Percentiles rank a stretch among this genome's conserved stretches.
Conservation (phyloP, 2,329 filamentous ascomycete species). For the Elsinoe batatas region DNA sequence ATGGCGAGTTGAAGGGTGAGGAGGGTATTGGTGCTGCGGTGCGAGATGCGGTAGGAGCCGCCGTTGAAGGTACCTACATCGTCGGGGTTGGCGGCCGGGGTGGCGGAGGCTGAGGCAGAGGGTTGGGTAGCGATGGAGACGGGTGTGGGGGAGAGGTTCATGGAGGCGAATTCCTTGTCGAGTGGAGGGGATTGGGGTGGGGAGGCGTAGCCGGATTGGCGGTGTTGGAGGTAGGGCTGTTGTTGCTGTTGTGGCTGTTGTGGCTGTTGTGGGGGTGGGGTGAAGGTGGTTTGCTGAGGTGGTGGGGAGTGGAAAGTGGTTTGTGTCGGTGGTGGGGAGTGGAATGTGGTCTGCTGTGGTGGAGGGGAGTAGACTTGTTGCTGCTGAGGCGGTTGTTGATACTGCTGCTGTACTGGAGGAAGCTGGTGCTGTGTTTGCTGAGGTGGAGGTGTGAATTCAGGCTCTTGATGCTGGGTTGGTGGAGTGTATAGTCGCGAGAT, state of each 20-base stretch:
- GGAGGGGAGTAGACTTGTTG: constrained; percentile 15
- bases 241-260: constrained; percentile 7
- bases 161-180: constrained; percentile 24
- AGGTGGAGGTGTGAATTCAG: background rate
- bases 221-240: background rate
- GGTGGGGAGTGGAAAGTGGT: background rate
- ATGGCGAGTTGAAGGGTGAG: constrained; percentile 82
- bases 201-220: constrained; percentile 6
- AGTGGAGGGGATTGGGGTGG: constrained; percentile 14
- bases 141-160: constrained; percentile 26
- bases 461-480: background rate
- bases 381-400: background rate
- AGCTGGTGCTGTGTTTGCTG: constrained; percentile 2
- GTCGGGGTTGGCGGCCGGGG: constrained; percentile 57
- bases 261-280: constrained; percentile 16
- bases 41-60: constrained; percentile 85
- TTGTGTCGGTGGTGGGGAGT: constrained; percentile 15
- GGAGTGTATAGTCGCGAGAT: background rate
- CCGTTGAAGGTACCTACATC: constrained; percentile 97
- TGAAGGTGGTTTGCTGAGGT: constrained; percentile 8
- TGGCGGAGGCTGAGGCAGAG: constrained; percentile 32
- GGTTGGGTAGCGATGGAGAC: constrained; percentile 22
- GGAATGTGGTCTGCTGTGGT: constrained; percentile 4
- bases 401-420: background rate
- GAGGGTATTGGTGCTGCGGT: constrained; percentile 82